Evolutionary conservation across 768 basidiomycete genomes (phyloP).

Genomic region (Xerocomellus amylosporus): DNA sequence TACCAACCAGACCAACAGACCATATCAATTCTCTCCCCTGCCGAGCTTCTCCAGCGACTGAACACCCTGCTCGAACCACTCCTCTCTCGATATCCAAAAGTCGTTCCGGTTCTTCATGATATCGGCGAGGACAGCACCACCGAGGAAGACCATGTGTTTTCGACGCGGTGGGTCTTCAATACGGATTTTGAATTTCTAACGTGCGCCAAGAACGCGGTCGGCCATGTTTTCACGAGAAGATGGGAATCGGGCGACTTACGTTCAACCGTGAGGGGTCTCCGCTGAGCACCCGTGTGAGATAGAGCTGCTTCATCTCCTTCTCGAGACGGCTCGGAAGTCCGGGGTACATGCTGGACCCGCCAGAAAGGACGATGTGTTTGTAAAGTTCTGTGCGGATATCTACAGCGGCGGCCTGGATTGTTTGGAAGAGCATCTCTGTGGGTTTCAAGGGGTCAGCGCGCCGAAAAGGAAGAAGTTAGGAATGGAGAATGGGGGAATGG

Average conservation of each 20-base stretch:
- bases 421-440: slow-evolving; percentile 92
- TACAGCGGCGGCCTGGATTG: slow-evolving; percentile 88
- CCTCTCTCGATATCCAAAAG: slow-evolving; percentile 93
- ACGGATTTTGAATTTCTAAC: slow-evolving; percentile 97
- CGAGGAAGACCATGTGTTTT: slow-evolving; percentile 99
- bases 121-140: slow-evolving; percentile 96
- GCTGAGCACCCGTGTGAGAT: slow-evolving; percentile 83
- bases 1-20: background rate
- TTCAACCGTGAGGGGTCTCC: slow-evolving; percentile 82
- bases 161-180: slow-evolving; percentile 98
- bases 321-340: slow-evolving; percentile 95
- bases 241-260: slow-evolving; percentile 47
- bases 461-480: too few relatives aligned
- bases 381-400: slow-evolving; percentile 90
- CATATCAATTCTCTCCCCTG: slow-evolving; percentile 49
- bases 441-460: background rate
- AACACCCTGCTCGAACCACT: slow-evolving; percentile 92
- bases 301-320: slow-evolving; percentile 99
- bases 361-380: slow-evolving; percentile 97
- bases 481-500: background rate
- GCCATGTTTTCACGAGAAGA: background rate
- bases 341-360: slow-evolving; percentile 98
- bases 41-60: slow-evolving; percentile 84
- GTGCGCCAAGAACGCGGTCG: background rate
- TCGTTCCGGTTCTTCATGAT: slow-evolving; percentile 95